These are phyloP conservation scores for Myxozyma udenii DNA, from an alignment of 805 yeast genomes.

Conservation along the genomic window DNA sequence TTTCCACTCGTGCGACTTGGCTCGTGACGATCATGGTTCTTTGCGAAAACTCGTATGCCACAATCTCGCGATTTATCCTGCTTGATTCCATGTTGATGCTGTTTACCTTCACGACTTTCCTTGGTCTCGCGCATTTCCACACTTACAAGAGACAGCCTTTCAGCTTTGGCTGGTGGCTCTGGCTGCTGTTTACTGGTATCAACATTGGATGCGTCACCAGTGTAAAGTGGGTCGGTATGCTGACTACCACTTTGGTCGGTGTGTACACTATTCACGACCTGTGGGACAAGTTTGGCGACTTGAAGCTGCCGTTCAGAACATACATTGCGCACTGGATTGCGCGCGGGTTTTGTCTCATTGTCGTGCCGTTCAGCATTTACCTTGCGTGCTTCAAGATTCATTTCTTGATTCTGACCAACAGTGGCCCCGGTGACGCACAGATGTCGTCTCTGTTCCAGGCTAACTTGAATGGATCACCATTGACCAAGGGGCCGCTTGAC, in stretches of 20 bases:
- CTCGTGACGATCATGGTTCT: slow-evolving; percentile 70
- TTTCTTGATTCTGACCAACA: slow-evolving; percentile 65
- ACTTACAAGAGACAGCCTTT: slow-evolving; percentile 60
- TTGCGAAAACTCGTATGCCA: slow-evolving; percentile 71
- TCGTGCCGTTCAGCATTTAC: slow-evolving; percentile 70
- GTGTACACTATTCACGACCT: slow-evolving; percentile 82
- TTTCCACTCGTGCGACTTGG: slow-evolving; percentile 69
- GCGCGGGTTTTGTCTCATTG: slow-evolving; percentile 62
- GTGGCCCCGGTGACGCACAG: slow-evolving; percentile 92
- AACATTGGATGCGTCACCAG: slow-evolving; percentile 78
- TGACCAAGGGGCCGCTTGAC: slow-evolving; percentile 65
- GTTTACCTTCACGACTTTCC: slow-evolving; percentile 81
- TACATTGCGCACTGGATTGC: slow-evolving; percentile 63
- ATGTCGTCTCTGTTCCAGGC: slow-evolving; percentile 89
- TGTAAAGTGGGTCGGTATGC: slow-evolving; percentile 95
- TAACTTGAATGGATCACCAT: slow-evolving; percentile 64
- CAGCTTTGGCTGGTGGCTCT: slow-evolving; percentile 85
- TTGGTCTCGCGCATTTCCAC: slow-evolving; percentile 69
- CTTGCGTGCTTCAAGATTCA: slow-evolving; percentile 75
- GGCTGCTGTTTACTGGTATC: slow-evolving; percentile 82
- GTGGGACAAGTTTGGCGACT: slow-evolving; percentile 78
- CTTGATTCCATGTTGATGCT: slow-evolving; percentile 88
- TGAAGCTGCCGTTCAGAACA: slow-evolving; percentile 35
- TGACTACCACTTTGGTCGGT: slow-evolving; percentile 84
- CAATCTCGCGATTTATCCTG: slow-evolving; percentile 82